A percentile compares a stretch with the other conserved stretches of the same genome.
phyloP scores from a whole-genome alignment of 129 eudicot genomes.

The Flaveria sonorensis region DNA sequence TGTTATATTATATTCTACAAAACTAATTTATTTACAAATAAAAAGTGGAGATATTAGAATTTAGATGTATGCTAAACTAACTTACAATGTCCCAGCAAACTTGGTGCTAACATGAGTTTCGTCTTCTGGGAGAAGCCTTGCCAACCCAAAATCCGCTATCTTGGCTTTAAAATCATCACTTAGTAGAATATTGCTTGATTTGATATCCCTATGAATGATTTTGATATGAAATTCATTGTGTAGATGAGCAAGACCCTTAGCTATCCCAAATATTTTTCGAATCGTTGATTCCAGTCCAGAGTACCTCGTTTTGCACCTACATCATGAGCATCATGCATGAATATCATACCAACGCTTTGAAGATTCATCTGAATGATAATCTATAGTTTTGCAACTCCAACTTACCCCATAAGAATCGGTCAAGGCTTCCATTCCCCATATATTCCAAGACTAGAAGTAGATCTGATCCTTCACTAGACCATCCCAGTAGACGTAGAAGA shows the following conservation, averaged over 20 bases:
- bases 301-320: conserved; percentile 54
- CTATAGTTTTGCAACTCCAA: background rate
- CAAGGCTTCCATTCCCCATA: conserved; percentile 77
- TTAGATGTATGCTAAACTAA: background rate
- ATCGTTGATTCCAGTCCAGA: conserved; percentile 60
- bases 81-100: conserved; percentile 81
- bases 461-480: conserved; percentile 53
- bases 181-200: conserved; percentile 61
- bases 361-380: background rate
- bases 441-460: conserved; percentile 68
- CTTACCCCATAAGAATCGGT: conserved; percentile 61
- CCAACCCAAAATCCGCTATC: conserved; percentile 76
- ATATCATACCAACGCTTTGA: background rate
- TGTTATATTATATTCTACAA: background rate
- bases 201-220: conserved; percentile 71
- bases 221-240: conserved; percentile 63
- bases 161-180: conserved; percentile 57
- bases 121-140: conserved; percentile 60
- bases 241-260: conserved; percentile 71
- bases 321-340: conserved; percentile 12
- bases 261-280: conserved; percentile 58
- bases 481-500: conserved; percentile 69
- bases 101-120: conserved; percentile 68
- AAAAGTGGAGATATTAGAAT: background rate
- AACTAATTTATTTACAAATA: background rate